Evolutionary conservation across 371 early-diverging fungal species (phyloP), one percentile per base, ranked within the genome.

Genomic region (Mucor velutinosus): DNA sequence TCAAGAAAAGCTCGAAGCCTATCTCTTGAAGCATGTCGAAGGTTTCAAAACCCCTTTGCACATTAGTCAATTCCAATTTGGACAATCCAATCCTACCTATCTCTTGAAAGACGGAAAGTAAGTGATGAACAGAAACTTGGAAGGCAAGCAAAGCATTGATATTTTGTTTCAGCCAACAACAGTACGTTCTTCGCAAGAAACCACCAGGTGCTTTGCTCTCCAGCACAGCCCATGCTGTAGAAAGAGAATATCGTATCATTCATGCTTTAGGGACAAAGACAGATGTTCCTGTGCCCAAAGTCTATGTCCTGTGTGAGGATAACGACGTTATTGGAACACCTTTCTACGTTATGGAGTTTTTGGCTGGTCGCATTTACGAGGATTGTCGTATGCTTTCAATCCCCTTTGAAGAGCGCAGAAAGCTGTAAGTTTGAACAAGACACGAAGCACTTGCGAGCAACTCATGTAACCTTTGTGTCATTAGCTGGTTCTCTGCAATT

Each of bases 271-370:
- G 90, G 35, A 74, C 90, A 58, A 45, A 67, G n/a, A 82, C 94
- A 11, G 80, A 89, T 45, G 92, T 97, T 2, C 97, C 97, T 7
- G 96, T 97, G 1, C 97, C 97, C 15, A 87, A 87, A 58, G 95
- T 95, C 5, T 93, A 91, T 69, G 78, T 85, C 17, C 86, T 96
- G 35, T 96, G 96, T 78, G 91, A 93, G 66, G 95, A 97, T 69
- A 58, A 47, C 8, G 59, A 73, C 7, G 86, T 96, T 14, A 76
- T 96, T 35, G 97, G 95, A 4, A 96, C 97, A 3, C 94, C 95
- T 7, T 97, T 97, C 75, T 97, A 95, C 79, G 92, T 93, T 37
- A 97, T 97, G 97, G 93, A 97, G 75, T 97, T 94, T 69, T 75
- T 96, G 56, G 80, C 93, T 47, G 97, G 97, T 23, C 89, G 96